A percentile compares a stretch with the other conserved stretches of the same genome.
Evolutionary conservation across 192 early-diverging fungal species (phyloP).

Genomic region (Coemansia reversa): DNA sequence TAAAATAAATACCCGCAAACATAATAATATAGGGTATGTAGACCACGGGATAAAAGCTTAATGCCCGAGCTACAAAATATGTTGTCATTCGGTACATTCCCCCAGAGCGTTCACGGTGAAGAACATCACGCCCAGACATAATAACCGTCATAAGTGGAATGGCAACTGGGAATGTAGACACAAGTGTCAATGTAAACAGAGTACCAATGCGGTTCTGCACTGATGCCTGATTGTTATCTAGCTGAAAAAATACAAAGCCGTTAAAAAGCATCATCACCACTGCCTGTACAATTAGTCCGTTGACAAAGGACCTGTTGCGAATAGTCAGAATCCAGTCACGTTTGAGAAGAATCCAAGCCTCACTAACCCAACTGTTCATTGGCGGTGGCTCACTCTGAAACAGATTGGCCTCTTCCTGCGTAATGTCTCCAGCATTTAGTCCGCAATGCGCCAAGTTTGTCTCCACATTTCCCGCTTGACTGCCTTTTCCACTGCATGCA

Average conservation of each 20-base stretch:
- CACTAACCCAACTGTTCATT: constrained; percentile 34
- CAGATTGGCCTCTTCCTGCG: constrained; percentile 30
- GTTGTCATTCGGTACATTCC: constrained; percentile 62
- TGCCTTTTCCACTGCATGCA: not conserved
- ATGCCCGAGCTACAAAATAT: constrained; percentile 61
- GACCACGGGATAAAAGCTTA: too few relatives aligned
- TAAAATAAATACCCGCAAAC: too few relatives aligned
- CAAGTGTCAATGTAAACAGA: constrained; percentile 43
- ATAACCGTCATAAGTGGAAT: constrained; percentile 54
- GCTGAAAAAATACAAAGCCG: constrained; percentile 59
- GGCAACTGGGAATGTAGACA: constrained; percentile 56
- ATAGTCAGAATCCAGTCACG: constrained; percentile 36
- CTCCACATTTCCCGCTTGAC: not conserved
- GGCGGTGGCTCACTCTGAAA: constrained; percentile 27
- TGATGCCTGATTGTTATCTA: constrained; percentile 31
- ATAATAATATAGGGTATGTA: too few relatives aligned
- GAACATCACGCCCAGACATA: constrained; percentile 48
- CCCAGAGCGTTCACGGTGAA: constrained; percentile 61
- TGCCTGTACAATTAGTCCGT: constrained; percentile 24
- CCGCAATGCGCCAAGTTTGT: not conserved
- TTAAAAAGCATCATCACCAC: constrained; percentile 48
- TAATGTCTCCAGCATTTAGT: constrained; percentile 20
- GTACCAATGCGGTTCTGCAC: constrained; percentile 55
- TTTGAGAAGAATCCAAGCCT: constrained; percentile 21
- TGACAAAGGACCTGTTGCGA: constrained; percentile 30